A percentile compares a stretch with the other conserved stretches of the same genome.
phyloP scores from a whole-genome alignment of 2,329 filamentous ascomycete genomes.

The Juglanconis oblonga region DNA sequence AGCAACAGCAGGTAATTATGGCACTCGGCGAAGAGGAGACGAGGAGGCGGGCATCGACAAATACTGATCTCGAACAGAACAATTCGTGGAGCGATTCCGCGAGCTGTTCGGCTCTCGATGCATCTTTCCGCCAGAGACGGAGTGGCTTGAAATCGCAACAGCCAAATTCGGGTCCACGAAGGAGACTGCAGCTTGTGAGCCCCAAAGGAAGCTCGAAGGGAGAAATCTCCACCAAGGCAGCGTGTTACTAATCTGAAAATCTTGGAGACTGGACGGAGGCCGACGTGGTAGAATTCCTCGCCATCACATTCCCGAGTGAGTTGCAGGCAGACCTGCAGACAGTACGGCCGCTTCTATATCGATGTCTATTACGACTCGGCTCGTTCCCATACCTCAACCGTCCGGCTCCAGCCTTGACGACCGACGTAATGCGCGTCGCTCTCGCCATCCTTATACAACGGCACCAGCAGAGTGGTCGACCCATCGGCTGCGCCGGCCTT shows the following conservation, averaged over 20 bases:
- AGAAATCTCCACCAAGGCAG: neutral
- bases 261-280: neutral
- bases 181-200: neutral
- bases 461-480: neutral
- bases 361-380: neutral
- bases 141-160: neutral
- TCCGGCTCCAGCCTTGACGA: neutral
- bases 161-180: neutral
- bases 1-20: neutral
- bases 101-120: neutral
- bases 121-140: neutral
- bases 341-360: neutral
- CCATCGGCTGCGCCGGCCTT: neutral
- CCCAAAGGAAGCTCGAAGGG: neutral
- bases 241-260: neutral
- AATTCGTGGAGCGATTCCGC: neutral
- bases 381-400: neutral
- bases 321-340: neutral
- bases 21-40: neutral
- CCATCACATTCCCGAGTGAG: neutral
- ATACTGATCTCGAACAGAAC: neutral
- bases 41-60: neutral
- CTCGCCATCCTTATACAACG: neutral
- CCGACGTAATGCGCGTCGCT: neutral
- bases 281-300: neutral